Percentiles rank a stretch among this genome's conserved stretches.
These are phyloP conservation scores for Pythium guiyangense DNA, from an alignment of 352 stramenopile species.

Conservation along the genomic window DNA sequence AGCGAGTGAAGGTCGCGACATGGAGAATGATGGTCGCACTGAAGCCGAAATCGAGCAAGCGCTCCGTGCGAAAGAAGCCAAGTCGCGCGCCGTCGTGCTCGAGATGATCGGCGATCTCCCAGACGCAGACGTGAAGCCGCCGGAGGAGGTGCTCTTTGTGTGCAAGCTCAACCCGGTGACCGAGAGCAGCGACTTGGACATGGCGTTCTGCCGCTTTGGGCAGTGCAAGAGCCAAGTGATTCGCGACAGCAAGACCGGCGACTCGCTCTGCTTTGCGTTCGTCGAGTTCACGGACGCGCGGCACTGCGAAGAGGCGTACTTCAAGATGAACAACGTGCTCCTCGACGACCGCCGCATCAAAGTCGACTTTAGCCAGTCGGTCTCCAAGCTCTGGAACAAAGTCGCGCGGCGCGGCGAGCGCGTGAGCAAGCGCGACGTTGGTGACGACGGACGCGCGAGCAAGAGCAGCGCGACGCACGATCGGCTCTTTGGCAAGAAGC, in stretches of 20 bases:
- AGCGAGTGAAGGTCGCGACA: conserved; percentile 84
- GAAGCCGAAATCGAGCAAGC: conserved; percentile 90
- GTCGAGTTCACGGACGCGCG: conserved; percentile 96
- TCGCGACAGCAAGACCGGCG: conserved; percentile 96
- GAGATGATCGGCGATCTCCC: conserved; percentile 99
- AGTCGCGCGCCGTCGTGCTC: conserved; percentile 94
- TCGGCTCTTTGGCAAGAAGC: conserved; percentile 20
- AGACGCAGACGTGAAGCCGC: conserved; percentile 95
- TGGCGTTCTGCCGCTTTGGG: conserved; percentile 93
- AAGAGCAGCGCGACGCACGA: conserved; percentile 14
- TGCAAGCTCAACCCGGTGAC: conserved; percentile 95
- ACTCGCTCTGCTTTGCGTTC: conserved; percentile 98
- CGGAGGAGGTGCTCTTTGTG: conserved; percentile 99
- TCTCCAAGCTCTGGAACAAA: conserved; percentile 97
- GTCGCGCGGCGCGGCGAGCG: conserved; percentile 64
- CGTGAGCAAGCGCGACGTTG: conserved; percentile 43
- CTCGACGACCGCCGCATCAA: conserved; percentile 96
- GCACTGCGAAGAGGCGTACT: conserved; percentile 95
- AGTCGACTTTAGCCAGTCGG: conserved; percentile 98
- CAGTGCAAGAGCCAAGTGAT: conserved; percentile 93
- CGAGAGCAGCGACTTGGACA: conserved; percentile 91
- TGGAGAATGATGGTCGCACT: conserved; percentile 61
- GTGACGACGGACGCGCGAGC: conserved; percentile 16
- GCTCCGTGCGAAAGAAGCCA: conserved; percentile 88
- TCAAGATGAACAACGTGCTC: conserved; percentile 99